Base-by-base conservation (phyloP, 192 early-diverging fungal genomes). In the Linnemannia zychae region DNA sequence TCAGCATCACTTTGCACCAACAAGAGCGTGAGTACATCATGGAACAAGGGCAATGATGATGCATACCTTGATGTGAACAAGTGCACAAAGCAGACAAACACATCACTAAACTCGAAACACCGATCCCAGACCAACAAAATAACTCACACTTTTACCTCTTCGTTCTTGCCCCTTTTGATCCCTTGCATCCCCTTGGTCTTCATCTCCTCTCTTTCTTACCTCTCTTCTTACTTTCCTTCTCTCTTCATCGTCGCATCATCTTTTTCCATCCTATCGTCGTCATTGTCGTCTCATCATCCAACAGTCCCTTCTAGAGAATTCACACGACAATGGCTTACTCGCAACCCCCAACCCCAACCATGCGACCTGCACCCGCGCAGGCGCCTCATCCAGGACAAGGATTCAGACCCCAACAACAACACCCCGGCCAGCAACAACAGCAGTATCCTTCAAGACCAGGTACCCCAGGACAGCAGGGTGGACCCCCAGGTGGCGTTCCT, bases 351-450 rank as follows among this genome's bases (percentile, higher is more conserved):
- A 76, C 74, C 6, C 74, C 74, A 16, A 76, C 74, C 40, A 77
- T 77, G 75, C 67, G 67, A 16, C 75, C 75, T n/a, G 75, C 75
- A 31, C 40, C 40, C 12, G 46, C 46, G 9, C 75, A 77, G 49
- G 75, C 48, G 9, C 74, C 60, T 31, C 37, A 37, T 36, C 74
- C 74, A 7, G 37, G 74, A 44, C 74, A 60, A 22, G 74, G 74
- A 67, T 76, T 76, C 63, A 76, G 74, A 76, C 74, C 74, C 20
- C 74, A 77, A 47, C 75, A 77, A 44, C 75, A 67, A 31, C 75
- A 67, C 1, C 57, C 53, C 4, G 67, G 40, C 1, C 67, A 73
- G 17, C 71, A 72, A n/a, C 71, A 73, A 34, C 73, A 75, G 57
- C 73, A 60, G 53, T 38, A 75, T 11, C 75, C 50, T 48, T 77